Base-by-base conservation (phyloP, 2,329 filamentous ascomycete species). In the Rasamsonia emersonii region DNA sequence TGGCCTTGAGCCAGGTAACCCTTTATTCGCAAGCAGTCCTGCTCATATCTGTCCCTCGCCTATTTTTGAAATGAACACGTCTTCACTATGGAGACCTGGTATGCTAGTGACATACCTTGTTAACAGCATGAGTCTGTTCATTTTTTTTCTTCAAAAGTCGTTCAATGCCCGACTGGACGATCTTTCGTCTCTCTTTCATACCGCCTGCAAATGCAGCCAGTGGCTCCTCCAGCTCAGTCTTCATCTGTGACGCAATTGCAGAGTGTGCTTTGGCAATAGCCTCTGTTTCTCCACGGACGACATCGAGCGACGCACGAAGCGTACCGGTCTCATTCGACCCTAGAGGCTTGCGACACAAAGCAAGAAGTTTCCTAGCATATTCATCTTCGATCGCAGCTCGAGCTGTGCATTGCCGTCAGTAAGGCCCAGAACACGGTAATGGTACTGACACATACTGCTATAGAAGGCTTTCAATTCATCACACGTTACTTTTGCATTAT, bases 1-100 rank as follows among this genome's bases (percentile, higher is more conserved):
- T 98, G 93, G 7, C 91, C 91, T 61, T 98, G 91, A 3, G 93
- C 91, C 4, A 98, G 75, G 53, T 98, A 98, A 23, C 91, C 91
- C 62, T 98, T 98, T 58, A 98, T 96, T 57, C 94, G 91, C 26
- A 98, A 70, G 54, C 89, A 96, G 48, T 98, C 93, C 59, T 98
- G 89, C 61, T 98, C 91, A 56, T 93, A 98, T 30, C 82, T 81
- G 61, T 98, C 91, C 44, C 91, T 76, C 10, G 88, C 83, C 82
- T 86, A 40, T 5, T 14, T 7, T 14, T 18, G 9, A 7, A 18
- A 21, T 46, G 23, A 46, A 36, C 29, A 38, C 33, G 13, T n/a
- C 18, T 32, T 28, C 24, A 33, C 31, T 20, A 8, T 15, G 14
- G 6, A 14, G 8, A 7, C 30, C 13, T 30, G 17, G n/a, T n/a